These are phyloP conservation scores for Xerocomellus intermedius DNA, from an alignment of 768 basidiomycete species.

Conservation along the genomic window DNA sequence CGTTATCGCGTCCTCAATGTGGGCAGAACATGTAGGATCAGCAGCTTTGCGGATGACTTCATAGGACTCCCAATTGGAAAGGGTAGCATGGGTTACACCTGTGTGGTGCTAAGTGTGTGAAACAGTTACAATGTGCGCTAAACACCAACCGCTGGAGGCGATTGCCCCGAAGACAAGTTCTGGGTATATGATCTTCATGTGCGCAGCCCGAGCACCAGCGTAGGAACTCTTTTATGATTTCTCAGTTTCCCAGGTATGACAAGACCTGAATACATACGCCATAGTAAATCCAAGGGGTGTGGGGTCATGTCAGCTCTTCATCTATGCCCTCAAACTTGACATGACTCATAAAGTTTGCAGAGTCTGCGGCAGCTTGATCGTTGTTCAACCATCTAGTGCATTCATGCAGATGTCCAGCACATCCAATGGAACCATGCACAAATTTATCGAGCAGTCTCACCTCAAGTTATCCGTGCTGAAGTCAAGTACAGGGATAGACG, in stretches of 20 bases:
- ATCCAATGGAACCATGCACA: neutral
- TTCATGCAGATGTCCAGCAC: constrained; percentile 6
- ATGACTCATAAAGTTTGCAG: constrained; percentile 84
- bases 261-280: constrained; percentile 55
- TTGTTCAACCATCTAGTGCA: constrained; percentile 78
- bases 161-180: constrained; percentile 89
- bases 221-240: constrained; percentile 66
- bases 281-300: constrained; percentile 89
- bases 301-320: constrained; percentile 68
- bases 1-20: constrained; percentile 55
- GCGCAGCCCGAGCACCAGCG: constrained; percentile 90
- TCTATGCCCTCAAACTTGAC: constrained; percentile 71
- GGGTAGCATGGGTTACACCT: constrained; percentile 84
- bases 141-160: constrained; percentile 70
- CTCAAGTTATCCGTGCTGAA: constrained; percentile 82
- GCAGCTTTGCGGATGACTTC: constrained; percentile 74
- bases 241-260: neutral
- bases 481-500: constrained; percentile 72
- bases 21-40: constrained; percentile 57
- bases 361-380: constrained; percentile 85
- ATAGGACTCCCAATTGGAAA: constrained; percentile 87
- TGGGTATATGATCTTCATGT: constrained; percentile 86
- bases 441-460: constrained; percentile 32
- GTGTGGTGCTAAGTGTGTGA: neutral
- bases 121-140: neutral